Evolutionary conservation across 306 rosid genomes (phyloP), one percentile per base, ranked within the genome.

Genomic region (Arachis hypogaea): DNA sequence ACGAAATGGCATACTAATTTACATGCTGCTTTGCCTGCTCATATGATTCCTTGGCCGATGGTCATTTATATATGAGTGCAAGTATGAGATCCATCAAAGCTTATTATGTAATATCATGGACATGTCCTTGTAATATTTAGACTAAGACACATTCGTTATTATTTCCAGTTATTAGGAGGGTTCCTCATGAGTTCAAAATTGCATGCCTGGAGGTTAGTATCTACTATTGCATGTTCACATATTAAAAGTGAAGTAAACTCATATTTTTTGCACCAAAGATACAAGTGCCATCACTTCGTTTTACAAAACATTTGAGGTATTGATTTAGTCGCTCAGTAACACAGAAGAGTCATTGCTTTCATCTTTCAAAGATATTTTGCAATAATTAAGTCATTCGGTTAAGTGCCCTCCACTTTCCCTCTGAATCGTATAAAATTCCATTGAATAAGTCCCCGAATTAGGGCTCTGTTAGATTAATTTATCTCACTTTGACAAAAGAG

Each of bases 131-230:
- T 63, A 70, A 44, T 41, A 71, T 43, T 57, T 75, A 58, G 74
- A 75, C 71, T 78, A 41, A 71, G 68, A 22, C 54, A 47, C 49
- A 5, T 52, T 16, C 68, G 60, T 42, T 86, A 50, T 66, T 51
- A 5, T 78, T 78, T 78, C 56, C 92, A 94, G 99, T 94, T 78
- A 94, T 94, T 73, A 81, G 93, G 78, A 89, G 98, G 86, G 93
- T 95, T 76, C 97, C 99, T 76, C 97, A 94, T 76, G 99, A 94
- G 76, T 94, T 94, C 92, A 94, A 94, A 87, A 92, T 94, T 68
- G 85, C 90, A 61, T 92, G 98, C 86, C 77, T 94, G 81, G 93
- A 92, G 96, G 99, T 94, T 74, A 82, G 91, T 84, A 78, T 55
- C 63, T 16, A 12, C 72, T 41, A 3, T 50, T 51, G 54, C 71